These are phyloP conservation scores for Apiospora kogelbergensis DNA, from an alignment of 2,329 filamentous ascomycete genomes.

Conservation along the genomic window DNA sequence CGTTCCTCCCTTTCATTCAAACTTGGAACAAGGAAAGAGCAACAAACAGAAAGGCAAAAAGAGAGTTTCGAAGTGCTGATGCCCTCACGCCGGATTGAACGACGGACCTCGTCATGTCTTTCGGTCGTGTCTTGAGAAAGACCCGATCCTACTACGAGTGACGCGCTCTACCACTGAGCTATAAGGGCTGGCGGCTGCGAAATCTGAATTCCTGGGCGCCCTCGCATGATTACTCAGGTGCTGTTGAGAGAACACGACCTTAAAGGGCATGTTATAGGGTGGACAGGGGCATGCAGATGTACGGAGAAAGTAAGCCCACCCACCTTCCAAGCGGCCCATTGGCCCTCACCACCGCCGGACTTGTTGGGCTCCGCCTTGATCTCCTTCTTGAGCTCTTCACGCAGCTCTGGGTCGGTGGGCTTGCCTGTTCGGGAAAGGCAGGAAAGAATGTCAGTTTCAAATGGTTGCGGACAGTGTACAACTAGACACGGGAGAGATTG, in stretches of 20 bases:
- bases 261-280: too few relatives aligned
- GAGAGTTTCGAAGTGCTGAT: background rate
- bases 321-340: slow-evolving; percentile 40
- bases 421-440: background rate
- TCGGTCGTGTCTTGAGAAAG: background rate
- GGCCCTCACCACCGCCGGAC: slow-evolving; percentile 38
- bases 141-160: background rate
- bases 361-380: slow-evolving; percentile 43
- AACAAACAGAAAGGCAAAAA: background rate
- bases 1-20: background rate
- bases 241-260: too few relatives aligned
- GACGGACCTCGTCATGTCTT: slow-evolving; percentile 19
- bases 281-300: too few relatives aligned
- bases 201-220: too few relatives aligned
- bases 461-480: background rate
- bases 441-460: background rate
- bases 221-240: too few relatives aligned
- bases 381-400: slow-evolving; percentile 18
- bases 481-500: too few relatives aligned
- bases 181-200: background rate
- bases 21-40: background rate
- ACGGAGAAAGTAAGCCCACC: background rate
- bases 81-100: slow-evolving; percentile 22
- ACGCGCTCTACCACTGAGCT: slow-evolving; percentile 8
- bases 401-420: slow-evolving; percentile 4